These are phyloP conservation scores for Erysimum cheiri DNA, from an alignment of 441 rosid species.

Conservation along the genomic window DNA sequence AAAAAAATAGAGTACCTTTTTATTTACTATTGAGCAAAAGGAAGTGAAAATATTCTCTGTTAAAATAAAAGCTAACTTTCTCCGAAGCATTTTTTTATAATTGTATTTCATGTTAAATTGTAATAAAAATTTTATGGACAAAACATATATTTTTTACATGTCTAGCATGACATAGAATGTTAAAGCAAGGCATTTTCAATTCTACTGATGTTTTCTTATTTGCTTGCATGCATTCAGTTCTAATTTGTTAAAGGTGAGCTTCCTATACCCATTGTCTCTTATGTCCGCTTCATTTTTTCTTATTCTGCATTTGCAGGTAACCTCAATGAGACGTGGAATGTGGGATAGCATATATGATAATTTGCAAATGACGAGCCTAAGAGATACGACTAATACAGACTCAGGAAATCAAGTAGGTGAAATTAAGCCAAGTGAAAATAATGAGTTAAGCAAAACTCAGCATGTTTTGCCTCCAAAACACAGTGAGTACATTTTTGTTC, in stretches of 20 bases:
- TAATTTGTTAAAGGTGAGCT: conserved; percentile 5
- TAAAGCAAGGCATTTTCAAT: background rate
- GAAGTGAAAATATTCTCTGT: background rate
- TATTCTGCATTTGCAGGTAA: conserved; percentile 60
- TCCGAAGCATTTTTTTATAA: background rate
- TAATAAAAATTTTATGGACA: background rate
- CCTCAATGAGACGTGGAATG: conserved; percentile 79
- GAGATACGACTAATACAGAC: conserved; percentile 47
- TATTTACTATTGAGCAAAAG: background rate
- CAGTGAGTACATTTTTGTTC: conserved; percentile 38
- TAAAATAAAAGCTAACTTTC: conserved; percentile 16
- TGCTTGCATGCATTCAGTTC: conserved; percentile 23
- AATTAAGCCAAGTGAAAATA: conserved; percentile 58
- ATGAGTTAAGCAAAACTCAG: conserved; percentile 31
- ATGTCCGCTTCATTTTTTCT: conserved; percentile 13
- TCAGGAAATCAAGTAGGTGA: conserved; percentile 62
- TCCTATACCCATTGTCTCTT: conserved; percentile 11
- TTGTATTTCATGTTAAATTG: background rate
- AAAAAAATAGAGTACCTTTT: conserved; percentile 4
- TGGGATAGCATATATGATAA: conserved; percentile 91
- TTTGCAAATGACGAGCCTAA: conserved; percentile 58
- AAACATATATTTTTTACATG: background rate
- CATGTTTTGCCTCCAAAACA: conserved; percentile 29
- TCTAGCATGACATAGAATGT: background rate
- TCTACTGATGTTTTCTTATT: conserved; percentile 21